Evolutionary conservation across 2,329 filamentous ascomycete species (phyloP), one percentile per base, ranked within the genome.

Genomic region (Aureobasidium musti): DNA sequence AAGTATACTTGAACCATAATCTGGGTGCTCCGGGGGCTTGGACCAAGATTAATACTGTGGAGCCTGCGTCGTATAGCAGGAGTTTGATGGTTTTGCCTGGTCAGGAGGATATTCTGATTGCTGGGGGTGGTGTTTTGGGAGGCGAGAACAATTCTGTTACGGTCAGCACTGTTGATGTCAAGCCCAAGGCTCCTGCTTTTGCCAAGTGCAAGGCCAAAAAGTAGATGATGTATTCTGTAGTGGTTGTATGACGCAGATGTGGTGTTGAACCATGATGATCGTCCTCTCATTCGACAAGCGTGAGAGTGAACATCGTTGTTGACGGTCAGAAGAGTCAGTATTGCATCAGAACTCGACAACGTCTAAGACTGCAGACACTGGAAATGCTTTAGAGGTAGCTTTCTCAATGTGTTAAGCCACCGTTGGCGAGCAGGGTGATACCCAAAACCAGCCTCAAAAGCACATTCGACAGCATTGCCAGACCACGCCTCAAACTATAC

Each of bases 1-100:
- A 81, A 35, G 73, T 84, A 8, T 85, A 80, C 70, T 72, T 84
- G 45, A 84, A 84, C 70, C 76, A 77, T 66, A 75, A 75, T 11
- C 74, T 83, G 21, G 82, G 80, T 7, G 73, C 76, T 37, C 73
- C 77, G 33, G 79, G 79, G 4, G 70, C 73, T 7, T 85, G 83
- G 83, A 78, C 74, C 39, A 81, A 79, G 71, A 73, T 82, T 4
- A 68, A 71, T 0, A 81, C 80, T 1, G 75, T 75, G 0, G 79
- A 81, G 68, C 72, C 70, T 5, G 73, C 70, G n/a, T 76, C 76
- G 57, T 85, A 85, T 71, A 81, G 82, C 1, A 74, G 82, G 23
- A 77, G 78, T 68, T 70, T 84, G 68, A 74, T 79, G 65, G 78
- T 84, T 5, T 69, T 83, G 69, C 73, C 77, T 23, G 77, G 81